Percentiles rank a stretch among this genome's conserved stretches.
phyloP scores from a whole-genome alignment of 805 yeast species.

The Metschnikowia lochheadii region DNA sequence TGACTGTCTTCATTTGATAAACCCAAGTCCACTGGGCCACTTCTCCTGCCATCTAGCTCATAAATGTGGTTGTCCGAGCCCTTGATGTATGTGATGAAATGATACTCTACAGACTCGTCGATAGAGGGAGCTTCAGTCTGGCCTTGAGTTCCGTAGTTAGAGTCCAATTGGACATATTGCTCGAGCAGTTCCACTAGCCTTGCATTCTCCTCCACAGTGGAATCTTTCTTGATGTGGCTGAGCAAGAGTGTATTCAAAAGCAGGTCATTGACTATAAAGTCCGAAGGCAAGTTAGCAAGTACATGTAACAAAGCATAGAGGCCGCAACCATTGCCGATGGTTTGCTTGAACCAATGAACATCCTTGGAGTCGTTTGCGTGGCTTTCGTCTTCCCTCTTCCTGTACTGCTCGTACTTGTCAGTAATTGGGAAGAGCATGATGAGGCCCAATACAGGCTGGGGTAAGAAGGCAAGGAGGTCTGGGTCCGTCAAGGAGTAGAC shows the following conservation, averaged over 20 bases:
- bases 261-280: slow-evolving; percentile 40
- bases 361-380: slow-evolving; percentile 27
- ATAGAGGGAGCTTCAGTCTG: slow-evolving; percentile 67
- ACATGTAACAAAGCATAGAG: slow-evolving; percentile 78
- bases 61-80: slow-evolving; percentile 55
- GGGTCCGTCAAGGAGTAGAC: slow-evolving; percentile 82
- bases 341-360: slow-evolving; percentile 78
- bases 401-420: slow-evolving; percentile 50
- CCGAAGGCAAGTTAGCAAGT: slow-evolving; percentile 43
- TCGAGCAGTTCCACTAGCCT: slow-evolving; percentile 46
- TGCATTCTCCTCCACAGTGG: slow-evolving; percentile 34
- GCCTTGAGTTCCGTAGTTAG: slow-evolving; percentile 48
- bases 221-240: slow-evolving; percentile 15
- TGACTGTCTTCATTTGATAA: slow-evolving; percentile 38
- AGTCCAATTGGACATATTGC: slow-evolving; percentile 36
- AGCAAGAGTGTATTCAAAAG: slow-evolving; percentile 24
- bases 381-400: slow-evolving; percentile 37
- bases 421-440: slow-evolving; percentile 83
- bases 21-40: slow-evolving; percentile 67
- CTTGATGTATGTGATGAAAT: slow-evolving; percentile 72
- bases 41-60: slow-evolving; percentile 87
- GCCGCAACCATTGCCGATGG: slow-evolving; percentile 88
- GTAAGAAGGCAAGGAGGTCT: slow-evolving; percentile 73
- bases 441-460: slow-evolving; percentile 73
- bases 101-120: slow-evolving; percentile 51